Percentiles rank a stretch among this genome's conserved stretches.
phyloP scores from a whole-genome alignment of 2,329 filamentous ascomycete genomes.

The Microthyrium microscopicum region DNA sequence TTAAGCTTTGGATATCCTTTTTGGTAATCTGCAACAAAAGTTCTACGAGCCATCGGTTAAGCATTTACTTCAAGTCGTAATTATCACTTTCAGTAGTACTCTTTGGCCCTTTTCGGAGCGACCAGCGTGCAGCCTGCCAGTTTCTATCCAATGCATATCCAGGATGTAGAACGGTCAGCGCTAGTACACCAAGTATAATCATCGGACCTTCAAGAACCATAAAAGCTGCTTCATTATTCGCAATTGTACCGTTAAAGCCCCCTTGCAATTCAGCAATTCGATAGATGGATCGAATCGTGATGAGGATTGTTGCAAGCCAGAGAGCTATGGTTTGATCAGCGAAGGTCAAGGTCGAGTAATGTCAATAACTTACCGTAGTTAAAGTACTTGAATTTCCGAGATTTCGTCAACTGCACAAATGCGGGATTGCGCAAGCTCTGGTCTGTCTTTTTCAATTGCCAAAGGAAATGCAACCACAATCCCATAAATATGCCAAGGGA shows the following conservation, averaged over 20 bases:
- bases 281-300: slow-evolving; percentile 32
- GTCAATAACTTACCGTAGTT: not conserved
- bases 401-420: not conserved
- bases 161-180: slow-evolving; percentile 32
- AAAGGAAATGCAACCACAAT: slow-evolving; percentile 22
- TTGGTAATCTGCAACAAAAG: too few species aligned
- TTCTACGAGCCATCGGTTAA: too few species aligned
- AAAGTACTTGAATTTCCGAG: slow-evolving; percentile 4
- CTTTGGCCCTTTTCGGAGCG: not conserved
- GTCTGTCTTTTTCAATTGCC: slow-evolving; percentile 6
- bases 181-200: slow-evolving; percentile 30
- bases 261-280: slow-evolving; percentile 31
- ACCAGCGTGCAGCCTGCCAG: slow-evolving; percentile 7
- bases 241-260: slow-evolving; percentile 29
- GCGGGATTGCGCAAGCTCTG: not conserved
- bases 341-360: not conserved
- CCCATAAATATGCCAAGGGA: slow-evolving; percentile 32
- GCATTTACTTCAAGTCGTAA: too few species aligned
- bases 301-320: slow-evolving; percentile 24
- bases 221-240: slow-evolving; percentile 31
- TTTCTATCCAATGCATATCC: slow-evolving; percentile 14
- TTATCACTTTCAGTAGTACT: too few species aligned
- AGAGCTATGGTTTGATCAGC: slow-evolving; percentile 12
- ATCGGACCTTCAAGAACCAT: slow-evolving; percentile 37
- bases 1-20: too few species aligned